Base-by-base conservation (phyloP, 371 early-diverging fungal genomes). In the Syncephalastrum monosporum region DNA sequence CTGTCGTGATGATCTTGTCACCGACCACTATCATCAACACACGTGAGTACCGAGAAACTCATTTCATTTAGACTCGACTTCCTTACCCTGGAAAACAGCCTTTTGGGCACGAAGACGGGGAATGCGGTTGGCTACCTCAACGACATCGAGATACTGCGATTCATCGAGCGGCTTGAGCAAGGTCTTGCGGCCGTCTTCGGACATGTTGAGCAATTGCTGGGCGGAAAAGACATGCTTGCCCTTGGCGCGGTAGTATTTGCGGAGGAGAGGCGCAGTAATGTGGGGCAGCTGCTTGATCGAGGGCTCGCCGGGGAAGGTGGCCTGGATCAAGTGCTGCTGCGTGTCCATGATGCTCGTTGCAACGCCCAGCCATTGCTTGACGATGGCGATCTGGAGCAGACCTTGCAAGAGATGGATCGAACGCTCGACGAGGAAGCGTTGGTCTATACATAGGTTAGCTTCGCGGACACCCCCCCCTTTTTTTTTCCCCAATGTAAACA, bases 261-360 rank as follows among this genome's bases (percentile, higher is more conserved):
- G 74, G 14, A 74, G 43, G 14, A 82, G 68, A 16, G 82, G 62
- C 41, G 69, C 69, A 51, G 71, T 69, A 43, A 91, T 70, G 38
- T 85, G 81, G 43, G 97, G 97, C 47, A 98, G 75, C 74, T 96
- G 96, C 55, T 87, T 75, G 19, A 97, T 72, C 24, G 91, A 89
- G 8, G 91, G 79, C 43, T 85, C 89, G 60, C 86, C 75, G 58
- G 80, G 75, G 63, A 81, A 83, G 23, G 85, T 82, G 45, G 90
- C 93, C 72, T 98, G 98, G 4, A 91, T 81, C 42, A 98, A 67
- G 60, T 75, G 64, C 67, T 92, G 94, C 29, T 85, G 83, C 54
- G 92, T 67, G 49, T 92, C 89, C 79, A 95, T 87, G 43, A 88
- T 70, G 12, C 53, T 53, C 12, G 86, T 59, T 1, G 86, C 77